Evolutionary conservation across 495 filamentous ascomycete genomes (phyloP).

Genomic region (Hyaloscypha hepaticicola): DNA sequence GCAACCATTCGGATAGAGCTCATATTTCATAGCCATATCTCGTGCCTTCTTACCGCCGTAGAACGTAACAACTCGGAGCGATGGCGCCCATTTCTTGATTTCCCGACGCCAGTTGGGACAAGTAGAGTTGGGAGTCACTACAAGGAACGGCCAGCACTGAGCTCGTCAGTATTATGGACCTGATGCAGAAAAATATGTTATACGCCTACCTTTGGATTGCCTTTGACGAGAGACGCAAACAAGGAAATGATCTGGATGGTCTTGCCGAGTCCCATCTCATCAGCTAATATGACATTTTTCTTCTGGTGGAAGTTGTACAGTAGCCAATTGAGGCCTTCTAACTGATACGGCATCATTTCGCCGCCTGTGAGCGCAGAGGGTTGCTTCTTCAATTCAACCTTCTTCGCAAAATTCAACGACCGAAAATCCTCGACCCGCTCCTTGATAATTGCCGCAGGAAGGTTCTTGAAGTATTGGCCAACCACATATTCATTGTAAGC

Average conservation of each 20-base stretch:
- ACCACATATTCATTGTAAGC: conserved; percentile 85
- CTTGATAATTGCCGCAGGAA: conserved; percentile 53
- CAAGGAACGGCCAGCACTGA: conserved; percentile 83
- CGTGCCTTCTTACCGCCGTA: conserved; percentile 74
- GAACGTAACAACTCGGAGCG: conserved; percentile 84
- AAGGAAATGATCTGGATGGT: conserved; percentile 92
- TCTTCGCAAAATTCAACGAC: conserved; percentile 58
- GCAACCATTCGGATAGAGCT: conserved; percentile 68
- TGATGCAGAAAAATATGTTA: neutral
- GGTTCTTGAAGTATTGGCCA: conserved; percentile 63
- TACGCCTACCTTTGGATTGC: conserved; percentile 50
- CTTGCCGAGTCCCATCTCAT: conserved; percentile 99
- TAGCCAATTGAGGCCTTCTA: conserved; percentile 96
- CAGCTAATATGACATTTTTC: conserved; percentile 90
- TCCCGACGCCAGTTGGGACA: conserved; percentile 97
- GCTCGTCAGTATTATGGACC: conserved; percentile 8
- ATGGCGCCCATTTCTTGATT: conserved; percentile 90
- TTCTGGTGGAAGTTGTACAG: conserved; percentile 81
- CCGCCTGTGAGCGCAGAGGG: conserved; percentile 72
- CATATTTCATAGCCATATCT: conserved; percentile 68
- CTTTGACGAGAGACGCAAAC: conserved; percentile 72
- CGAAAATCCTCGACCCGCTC: conserved; percentile 63
- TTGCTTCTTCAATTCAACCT: conserved; percentile 68
- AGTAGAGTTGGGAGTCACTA: conserved; percentile 92
- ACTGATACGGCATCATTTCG: conserved; percentile 88